Evolutionary conservation across 306 rosid species (phyloP).

Genomic region (Carpinus fangiana): DNA sequence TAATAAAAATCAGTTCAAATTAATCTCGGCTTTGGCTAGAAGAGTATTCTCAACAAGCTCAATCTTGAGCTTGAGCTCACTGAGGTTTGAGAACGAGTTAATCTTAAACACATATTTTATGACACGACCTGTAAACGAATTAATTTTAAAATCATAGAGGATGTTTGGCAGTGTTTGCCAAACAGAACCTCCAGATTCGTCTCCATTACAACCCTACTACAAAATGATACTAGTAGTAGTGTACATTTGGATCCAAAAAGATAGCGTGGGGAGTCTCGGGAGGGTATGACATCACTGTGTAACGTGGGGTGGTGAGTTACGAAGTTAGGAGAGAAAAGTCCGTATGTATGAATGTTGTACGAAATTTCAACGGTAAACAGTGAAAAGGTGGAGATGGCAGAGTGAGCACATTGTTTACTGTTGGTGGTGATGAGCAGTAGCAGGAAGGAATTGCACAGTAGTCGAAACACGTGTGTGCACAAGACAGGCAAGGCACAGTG

Average conservation of each 20-base stretch:
- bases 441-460: constrained; percentile 15
- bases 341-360: background rate
- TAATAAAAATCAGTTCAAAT: no score
- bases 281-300: background rate
- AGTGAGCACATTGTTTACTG: constrained; percentile 3
- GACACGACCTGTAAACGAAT: no score
- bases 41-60: no score
- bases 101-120: no score
- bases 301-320: background rate
- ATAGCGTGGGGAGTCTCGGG: background rate
- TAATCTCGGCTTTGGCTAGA: no score
- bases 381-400: constrained; percentile 2
- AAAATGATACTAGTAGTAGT: no score
- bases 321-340: background rate
- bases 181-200: no score
- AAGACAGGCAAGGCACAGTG: background rate
- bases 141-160: no score
- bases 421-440: constrained; percentile 27
- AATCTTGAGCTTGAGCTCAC: no score
- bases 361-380: constrained; percentile 45
- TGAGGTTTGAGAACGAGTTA: no score
- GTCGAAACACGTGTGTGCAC: constrained; percentile 34
- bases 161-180: no score
- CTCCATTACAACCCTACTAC: no score
- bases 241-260: background rate